A percentile compares a stretch with the other conserved stretches of the same genome.
These are phyloP conservation scores for Magnolia changhungtana DNA, from an alignment of 164 flowering plant species.

Conservation along the genomic window DNA sequence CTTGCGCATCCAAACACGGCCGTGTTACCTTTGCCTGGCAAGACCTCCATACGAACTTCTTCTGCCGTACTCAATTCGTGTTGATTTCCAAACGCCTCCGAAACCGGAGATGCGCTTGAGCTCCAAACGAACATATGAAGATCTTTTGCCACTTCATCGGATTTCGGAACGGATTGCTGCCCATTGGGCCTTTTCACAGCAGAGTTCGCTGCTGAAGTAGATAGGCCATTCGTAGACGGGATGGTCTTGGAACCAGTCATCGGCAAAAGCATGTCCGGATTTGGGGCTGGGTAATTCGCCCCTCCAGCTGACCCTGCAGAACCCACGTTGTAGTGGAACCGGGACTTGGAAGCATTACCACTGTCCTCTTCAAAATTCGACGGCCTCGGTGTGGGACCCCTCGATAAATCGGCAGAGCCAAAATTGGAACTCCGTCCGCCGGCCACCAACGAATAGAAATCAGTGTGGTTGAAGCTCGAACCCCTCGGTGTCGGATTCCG, in stretches of 20 bases:
- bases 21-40: conserved; percentile 61
- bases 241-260: conserved; percentile 23
- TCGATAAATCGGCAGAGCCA: conserved; percentile 32
- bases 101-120: conserved; percentile 93
- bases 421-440: conserved; percentile 53
- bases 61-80: conserved; percentile 43
- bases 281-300: conserved; percentile 69
- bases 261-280: conserved; percentile 81
- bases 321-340: conserved; percentile 27
- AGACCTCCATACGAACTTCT: conserved; percentile 57
- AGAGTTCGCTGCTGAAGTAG: conserved; percentile 9
- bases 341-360: conserved; percentile 37
- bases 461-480: conserved; percentile 20
- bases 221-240: conserved; percentile 6
- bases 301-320: conserved; percentile 10
- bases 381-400: conserved; percentile 78
- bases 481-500: conserved; percentile 21
- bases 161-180: conserved; percentile 28
- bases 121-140: conserved; percentile 99
- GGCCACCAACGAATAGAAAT: conserved; percentile 66
- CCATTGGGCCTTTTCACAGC: conserved; percentile 40
- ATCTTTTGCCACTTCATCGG: conserved; percentile 60
- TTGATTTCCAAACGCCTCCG: conserved; percentile 80
- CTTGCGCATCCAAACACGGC: neutral
- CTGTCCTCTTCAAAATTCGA: conserved; percentile 74